Conservation (phyloP, 768 basidiomycete species). For the Boletellus emodensis region DNA sequence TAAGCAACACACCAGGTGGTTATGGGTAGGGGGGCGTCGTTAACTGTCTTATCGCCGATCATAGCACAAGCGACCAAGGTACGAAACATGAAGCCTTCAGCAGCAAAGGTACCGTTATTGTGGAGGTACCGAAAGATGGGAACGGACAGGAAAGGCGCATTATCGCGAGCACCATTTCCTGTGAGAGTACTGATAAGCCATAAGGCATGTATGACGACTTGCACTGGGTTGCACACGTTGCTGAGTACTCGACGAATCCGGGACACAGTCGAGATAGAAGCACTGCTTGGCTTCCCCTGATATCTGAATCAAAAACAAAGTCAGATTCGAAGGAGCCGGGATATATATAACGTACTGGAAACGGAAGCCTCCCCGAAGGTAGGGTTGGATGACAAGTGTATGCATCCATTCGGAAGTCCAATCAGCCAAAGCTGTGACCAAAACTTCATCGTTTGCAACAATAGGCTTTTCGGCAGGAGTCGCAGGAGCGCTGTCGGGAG, state of each 20-base stretch:
- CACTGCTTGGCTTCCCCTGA: conserved; percentile 6
- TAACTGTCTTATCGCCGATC: conserved; percentile 33
- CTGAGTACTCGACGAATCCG: conserved; percentile 22
- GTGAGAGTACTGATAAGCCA: conserved; percentile 32
- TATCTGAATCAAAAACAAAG: conserved; percentile 12
- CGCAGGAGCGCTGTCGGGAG: neutral
- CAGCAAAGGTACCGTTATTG: conserved; percentile 22
- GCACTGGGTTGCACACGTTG: conserved; percentile 24
- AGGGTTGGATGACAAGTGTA: conserved; percentile 21
- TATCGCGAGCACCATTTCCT: conserved; percentile 9
- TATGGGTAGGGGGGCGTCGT: conserved; percentile 29
- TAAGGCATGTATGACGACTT: conserved; percentile 28
- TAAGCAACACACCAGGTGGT: conserved; percentile 27
- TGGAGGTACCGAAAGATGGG: conserved; percentile 30
- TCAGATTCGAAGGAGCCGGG: neutral
- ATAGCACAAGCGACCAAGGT: conserved; percentile 34
- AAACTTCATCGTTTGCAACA: conserved; percentile 2
- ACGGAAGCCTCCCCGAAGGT: conserved; percentile 10
- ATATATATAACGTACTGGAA: conserved; percentile 20
- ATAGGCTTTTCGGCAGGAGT: neutral
- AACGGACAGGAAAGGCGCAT: conserved; percentile 25
- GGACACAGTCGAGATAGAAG: conserved; percentile 7
- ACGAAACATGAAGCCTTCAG: conserved; percentile 35
- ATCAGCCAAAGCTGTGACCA: conserved; percentile 14
- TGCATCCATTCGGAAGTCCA: conserved; percentile 29